phyloP scores from a whole-genome alignment of 2,329 filamentous ascomycete species.

The Neonectria coccinea region DNA sequence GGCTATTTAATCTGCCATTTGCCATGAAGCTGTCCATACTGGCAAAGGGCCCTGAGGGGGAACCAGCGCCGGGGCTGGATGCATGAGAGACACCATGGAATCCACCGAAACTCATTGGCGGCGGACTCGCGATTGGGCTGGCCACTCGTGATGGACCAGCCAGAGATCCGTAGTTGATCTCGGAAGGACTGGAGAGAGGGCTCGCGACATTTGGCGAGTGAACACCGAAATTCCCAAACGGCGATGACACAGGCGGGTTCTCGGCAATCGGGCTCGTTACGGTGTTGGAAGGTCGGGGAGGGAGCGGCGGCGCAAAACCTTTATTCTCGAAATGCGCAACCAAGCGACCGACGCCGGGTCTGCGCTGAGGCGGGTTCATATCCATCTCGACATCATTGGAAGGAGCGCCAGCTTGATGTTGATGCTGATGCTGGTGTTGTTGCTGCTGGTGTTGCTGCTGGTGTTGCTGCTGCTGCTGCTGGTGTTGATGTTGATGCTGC shows the following conservation, averaged over 20 bases:
- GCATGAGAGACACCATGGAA: constrained; percentile 49
- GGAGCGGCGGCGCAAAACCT: constrained; percentile 51
- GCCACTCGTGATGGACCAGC: constrained; percentile 46
- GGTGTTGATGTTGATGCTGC: background rate
- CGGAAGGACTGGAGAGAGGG: constrained; percentile 48
- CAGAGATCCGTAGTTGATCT: constrained; percentile 50
- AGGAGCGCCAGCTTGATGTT: constrained; percentile 37
- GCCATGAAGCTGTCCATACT: constrained; percentile 51
- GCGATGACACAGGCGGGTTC: constrained; percentile 45
- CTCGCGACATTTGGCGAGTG: constrained; percentile 48
- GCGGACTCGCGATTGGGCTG: constrained; percentile 50
- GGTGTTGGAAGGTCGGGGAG: constrained; percentile 49
- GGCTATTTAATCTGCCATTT: constrained; percentile 43
- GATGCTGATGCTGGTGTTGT: background rate
- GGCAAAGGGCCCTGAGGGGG: constrained; percentile 48
- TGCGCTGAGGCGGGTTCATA: constrained; percentile 41
- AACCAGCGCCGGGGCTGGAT: constrained; percentile 44
- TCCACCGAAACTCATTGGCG: constrained; percentile 47
- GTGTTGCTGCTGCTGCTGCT: background rate
- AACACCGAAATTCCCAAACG: constrained; percentile 49
- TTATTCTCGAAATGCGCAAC: constrained; percentile 58
- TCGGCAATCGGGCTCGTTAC: constrained; percentile 44
- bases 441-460: background rate
- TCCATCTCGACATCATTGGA: constrained; percentile 46
- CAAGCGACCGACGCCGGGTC: constrained; percentile 52